Base-by-base conservation (phyloP, 1,284 basidiomycete species). In the Rhizoctonia solani region DNA sequence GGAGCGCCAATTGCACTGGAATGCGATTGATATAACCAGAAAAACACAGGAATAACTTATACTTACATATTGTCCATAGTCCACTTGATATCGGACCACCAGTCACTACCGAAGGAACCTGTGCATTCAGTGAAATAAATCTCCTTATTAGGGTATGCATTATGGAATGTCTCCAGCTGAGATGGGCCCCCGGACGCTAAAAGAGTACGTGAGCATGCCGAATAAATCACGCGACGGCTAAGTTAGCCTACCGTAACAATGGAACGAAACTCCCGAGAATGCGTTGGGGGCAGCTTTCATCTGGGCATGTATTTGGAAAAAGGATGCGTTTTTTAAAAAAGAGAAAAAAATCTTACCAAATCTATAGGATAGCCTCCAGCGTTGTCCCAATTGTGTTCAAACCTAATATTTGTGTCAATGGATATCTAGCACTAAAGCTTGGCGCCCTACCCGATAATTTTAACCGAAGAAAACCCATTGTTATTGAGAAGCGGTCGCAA, bases 51-150 rank as follows among this genome's bases (percentile, higher is more conserved):
- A 16, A n/a, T 34, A 25, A 27, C 4, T 34, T 3, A 13, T n/a
- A 73, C 81, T 68, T 72, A 88, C 83, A 90, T 77, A 70, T 88
- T 87, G 69, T 88, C 83, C 81, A 89, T 86, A 72, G 88, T 87
- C 71, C 25, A 32, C 65, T 59, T 23, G 19, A 67, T 56, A 23
- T 70, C 66, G 49, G 53, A 73, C 56, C 63, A 32, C 88, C 88
- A 90, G 74, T 90, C 87, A n/a, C 82, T 83, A 27, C 81, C 81
- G 53, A 80, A 39, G 50, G 50, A 53, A 21, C 83, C 82, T 8
- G 81, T 75, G 72, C 83, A 83, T 68, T 84, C 83, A 2, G 82
- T 83, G 70, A 83, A 79, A 75, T 81, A 82, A 8, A 84, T 78
- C 70, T 81, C 80, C 76, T 83, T 83, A 69, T 68, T 70, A 1